phyloP scores from a whole-genome alignment of 441 rosid species.

The Adansonia madagascariensis region DNA sequence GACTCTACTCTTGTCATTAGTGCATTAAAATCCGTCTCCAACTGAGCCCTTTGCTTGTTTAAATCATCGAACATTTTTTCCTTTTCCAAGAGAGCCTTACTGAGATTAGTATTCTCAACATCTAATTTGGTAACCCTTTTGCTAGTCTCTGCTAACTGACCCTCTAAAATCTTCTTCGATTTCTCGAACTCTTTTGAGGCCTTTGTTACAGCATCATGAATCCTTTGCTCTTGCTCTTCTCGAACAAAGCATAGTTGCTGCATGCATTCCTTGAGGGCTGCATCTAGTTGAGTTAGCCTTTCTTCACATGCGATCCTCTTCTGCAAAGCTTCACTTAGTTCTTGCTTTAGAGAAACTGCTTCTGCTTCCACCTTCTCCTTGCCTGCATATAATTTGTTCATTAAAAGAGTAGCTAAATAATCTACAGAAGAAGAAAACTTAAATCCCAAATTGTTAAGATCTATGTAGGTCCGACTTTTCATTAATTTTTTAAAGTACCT shows the following conservation, averaged over 20 bases:
- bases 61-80: conserved; percentile 59
- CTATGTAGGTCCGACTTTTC: too few relatives aligned
- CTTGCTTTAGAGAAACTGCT: conserved; percentile 54
- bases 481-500: too few relatives aligned
- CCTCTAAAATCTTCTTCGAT: conserved; percentile 49
- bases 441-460: not conserved
- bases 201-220: conserved; percentile 76
- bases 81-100: conserved; percentile 58
- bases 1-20: conserved; percentile 65
- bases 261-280: conserved; percentile 79
- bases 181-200: conserved; percentile 60
- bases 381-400: conserved; percentile 42
- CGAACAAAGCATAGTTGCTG: conserved; percentile 73
- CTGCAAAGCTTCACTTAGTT: conserved; percentile 57
- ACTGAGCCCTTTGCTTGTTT: conserved; percentile 51
- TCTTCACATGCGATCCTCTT: conserved; percentile 55
- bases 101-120: conserved; percentile 62
- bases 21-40: conserved; percentile 58
- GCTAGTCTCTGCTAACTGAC: conserved; percentile 46
- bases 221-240: conserved; percentile 72
- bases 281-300: conserved; percentile 55
- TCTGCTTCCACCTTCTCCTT: conserved; percentile 66
- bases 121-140: conserved; percentile 54
- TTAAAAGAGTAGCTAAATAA: conserved; percentile 20
- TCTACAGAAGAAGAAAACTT: not conserved